phyloP scores from a whole-genome alignment of 768 basidiomycete genomes.

The Kwoniella pini region DNA sequence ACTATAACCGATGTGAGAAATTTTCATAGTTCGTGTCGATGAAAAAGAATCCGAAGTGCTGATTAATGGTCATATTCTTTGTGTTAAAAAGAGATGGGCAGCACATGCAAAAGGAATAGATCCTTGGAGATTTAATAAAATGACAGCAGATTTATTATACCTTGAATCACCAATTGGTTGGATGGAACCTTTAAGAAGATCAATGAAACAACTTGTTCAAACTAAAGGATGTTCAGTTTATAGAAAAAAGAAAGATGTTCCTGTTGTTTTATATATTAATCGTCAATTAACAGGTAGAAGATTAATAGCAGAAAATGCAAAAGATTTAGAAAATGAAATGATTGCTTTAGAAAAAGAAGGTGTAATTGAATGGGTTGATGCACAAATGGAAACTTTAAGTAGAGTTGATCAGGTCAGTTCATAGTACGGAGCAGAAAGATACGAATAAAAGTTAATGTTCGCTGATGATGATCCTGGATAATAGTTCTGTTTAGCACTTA shows the following conservation, averaged over 20 bases:
- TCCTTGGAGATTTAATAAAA: slow-evolving; percentile 36
- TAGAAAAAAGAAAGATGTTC: slow-evolving; percentile 22
- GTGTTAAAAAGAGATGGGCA: slow-evolving; percentile 35
- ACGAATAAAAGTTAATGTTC: no score
- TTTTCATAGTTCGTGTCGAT: neutral
- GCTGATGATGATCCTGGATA: neutral
- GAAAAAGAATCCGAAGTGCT: no score
- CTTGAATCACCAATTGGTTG: slow-evolving; percentile 27
- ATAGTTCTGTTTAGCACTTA: slow-evolving; percentile 33
- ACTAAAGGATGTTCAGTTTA: slow-evolving; percentile 28
- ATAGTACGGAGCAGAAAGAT: neutral
- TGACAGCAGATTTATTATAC: slow-evolving; percentile 32
- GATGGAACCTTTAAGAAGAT: slow-evolving; percentile 37
- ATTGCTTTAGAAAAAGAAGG: slow-evolving; percentile 27
- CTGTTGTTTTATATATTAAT: slow-evolving; percentile 44
- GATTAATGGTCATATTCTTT: no score
- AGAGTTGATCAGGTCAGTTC: slow-evolving; percentile 31
- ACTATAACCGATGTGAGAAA: slow-evolving; percentile 36
- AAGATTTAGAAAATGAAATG: slow-evolving; percentile 22
- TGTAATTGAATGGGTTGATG: slow-evolving; percentile 32
- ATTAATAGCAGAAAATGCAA: slow-evolving; percentile 23
- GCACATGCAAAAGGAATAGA: slow-evolving; percentile 30
- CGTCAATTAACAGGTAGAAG: slow-evolving; percentile 35
- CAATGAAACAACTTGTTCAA: slow-evolving; percentile 19
- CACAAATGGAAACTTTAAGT: slow-evolving; percentile 31